Percentiles rank a stretch among this genome's conserved stretches.
Conservation (phyloP, 345 rosid species). For the Aethionema arabicum region DNA sequence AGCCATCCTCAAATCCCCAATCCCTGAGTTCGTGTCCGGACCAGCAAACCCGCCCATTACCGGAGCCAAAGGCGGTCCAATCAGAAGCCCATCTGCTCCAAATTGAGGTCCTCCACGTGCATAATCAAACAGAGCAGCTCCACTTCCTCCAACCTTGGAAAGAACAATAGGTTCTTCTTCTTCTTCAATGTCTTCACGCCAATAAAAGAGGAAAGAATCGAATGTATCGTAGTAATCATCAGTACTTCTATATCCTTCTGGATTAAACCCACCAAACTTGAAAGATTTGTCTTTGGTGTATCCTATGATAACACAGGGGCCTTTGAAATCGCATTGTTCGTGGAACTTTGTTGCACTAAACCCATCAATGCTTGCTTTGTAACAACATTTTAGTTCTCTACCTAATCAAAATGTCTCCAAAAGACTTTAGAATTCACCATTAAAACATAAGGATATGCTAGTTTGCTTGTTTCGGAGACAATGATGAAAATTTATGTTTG, state of each 20-base stretch:
- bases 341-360: constrained; percentile 82
- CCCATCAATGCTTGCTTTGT: constrained; percentile 70
- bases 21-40: constrained; percentile 74
- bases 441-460: background rate
- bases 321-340: constrained; percentile 74
- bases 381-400: constrained; percentile 75
- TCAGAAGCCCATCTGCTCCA: constrained; percentile 79
- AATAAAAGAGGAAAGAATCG: constrained; percentile 78
- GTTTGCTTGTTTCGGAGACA: background rate
- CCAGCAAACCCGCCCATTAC: constrained; percentile 89
- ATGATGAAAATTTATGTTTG: too few species aligned
- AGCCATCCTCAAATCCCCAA: constrained; percentile 75
- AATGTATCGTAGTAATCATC: constrained; percentile 84
- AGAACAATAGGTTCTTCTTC: constrained; percentile 44
- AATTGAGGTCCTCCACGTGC: constrained; percentile 61
- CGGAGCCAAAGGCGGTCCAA: constrained; percentile 71
- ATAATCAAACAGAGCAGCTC: constrained; percentile 83
- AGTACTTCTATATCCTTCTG: constrained; percentile 89
- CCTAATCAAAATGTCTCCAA: constrained; percentile 38
- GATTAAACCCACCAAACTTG: constrained; percentile 81
- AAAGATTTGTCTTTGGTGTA: constrained; percentile 56
- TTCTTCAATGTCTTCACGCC: constrained; percentile 45
- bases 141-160: constrained; percentile 81
- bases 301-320: constrained; percentile 87
- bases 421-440: background rate